Percentiles rank a stretch among this genome's conserved stretches.
phyloP scores from a whole-genome alignment of 371 early-diverging fungal species.

The Capniomyces stellatus region DNA sequence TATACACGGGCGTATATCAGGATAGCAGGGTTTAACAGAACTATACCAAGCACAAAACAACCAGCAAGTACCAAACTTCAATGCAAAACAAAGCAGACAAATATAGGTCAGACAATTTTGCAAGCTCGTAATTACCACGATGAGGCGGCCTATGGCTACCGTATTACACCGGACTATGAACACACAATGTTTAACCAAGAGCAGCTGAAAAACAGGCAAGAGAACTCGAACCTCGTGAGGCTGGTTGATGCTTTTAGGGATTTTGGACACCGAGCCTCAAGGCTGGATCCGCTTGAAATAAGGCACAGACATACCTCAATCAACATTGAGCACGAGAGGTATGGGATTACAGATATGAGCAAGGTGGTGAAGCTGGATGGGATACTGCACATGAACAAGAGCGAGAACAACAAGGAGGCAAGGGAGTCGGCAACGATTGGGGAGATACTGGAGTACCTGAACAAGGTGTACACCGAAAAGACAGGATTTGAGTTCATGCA shows the following conservation, averaged over 20 bases:
- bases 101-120: no score
- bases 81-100: no score
- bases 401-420: constrained; percentile 16
- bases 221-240: constrained; percentile 64
- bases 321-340: constrained; percentile 64
- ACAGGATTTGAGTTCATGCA: constrained; percentile 91
- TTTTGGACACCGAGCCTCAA: constrained; percentile 66
- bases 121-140: constrained; percentile 56
- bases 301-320: constrained; percentile 35
- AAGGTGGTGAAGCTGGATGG: constrained; percentile 47
- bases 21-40: no score
- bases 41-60: no score
- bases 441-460: constrained; percentile 49
- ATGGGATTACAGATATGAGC: constrained; percentile 40
- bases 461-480: constrained; percentile 58
- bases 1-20: no score
- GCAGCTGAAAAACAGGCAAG: constrained; percentile 63
- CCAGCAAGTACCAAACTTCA: no score
- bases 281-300: constrained; percentile 76
- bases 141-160: constrained; percentile 67
- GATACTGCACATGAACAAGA: constrained; percentile 48
- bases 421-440: constrained; percentile 43
- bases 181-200: constrained; percentile 53
- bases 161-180: constrained; percentile 42
- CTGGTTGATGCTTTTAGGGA: constrained; percentile 66